These are phyloP conservation scores for Drechslera avenae DNA, from an alignment of 2,329 filamentous ascomycete species.

Conservation along the genomic window DNA sequence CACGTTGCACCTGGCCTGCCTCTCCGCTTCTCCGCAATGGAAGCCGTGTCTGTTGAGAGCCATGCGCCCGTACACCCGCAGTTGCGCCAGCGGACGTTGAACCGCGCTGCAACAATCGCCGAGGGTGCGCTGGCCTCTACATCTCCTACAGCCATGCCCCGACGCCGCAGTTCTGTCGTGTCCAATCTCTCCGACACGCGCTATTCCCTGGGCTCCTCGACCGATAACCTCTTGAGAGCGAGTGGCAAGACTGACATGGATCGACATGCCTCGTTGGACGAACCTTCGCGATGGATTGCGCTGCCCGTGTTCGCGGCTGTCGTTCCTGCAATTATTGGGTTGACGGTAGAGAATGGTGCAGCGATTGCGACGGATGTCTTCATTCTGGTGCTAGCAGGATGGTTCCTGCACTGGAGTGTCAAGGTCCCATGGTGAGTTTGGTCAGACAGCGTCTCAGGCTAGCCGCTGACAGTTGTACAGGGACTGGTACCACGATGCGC, in stretches of 20 bases:
- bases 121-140: conserved; percentile 35
- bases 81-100: conserved; percentile 44
- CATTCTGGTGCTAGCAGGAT: conserved; percentile 75
- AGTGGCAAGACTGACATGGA: conserved; percentile 36
- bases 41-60: conserved; percentile 28
- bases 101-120: conserved; percentile 42
- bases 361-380: conserved; percentile 84
- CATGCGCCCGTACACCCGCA: conserved; percentile 30
- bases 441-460: background rate
- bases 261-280: conserved; percentile 49
- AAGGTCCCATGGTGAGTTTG: conserved; percentile 77
- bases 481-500: conserved; percentile 60
- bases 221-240: conserved; percentile 69
- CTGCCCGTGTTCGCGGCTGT: conserved; percentile 83
- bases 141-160: conserved; percentile 31
- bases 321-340: conserved; percentile 80
- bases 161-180: conserved; percentile 76
- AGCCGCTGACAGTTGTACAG: conserved; percentile 33
- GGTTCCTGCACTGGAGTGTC: conserved; percentile 93
- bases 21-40: conserved; percentile 29
- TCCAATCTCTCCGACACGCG: conserved; percentile 77
- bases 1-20: conserved; percentile 7
- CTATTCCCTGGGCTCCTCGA: conserved; percentile 67
- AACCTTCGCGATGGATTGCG: conserved; percentile 74
- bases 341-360: conserved; percentile 84